Evolutionary conservation across 768 basidiomycete species (phyloP), one percentile per base, ranked within the genome.

Genomic region (Amanita pallidorosea): DNA sequence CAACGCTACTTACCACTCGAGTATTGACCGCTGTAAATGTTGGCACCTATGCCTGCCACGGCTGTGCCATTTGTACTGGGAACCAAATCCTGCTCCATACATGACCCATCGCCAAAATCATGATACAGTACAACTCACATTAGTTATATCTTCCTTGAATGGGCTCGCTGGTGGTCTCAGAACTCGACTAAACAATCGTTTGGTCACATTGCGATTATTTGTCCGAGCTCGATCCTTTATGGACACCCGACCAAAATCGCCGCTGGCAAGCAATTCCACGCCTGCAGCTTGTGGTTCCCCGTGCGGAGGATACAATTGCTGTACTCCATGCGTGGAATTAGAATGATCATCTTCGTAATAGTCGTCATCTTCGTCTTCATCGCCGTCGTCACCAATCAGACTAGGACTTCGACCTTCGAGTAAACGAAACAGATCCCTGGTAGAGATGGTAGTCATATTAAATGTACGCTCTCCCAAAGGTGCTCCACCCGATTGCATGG

Each of bases 1-100:
- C 20, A 36, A 49, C 36, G 5, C 43, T 34, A 51, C 59, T 45
- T 54, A 85, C 87, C 84, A 58, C 74, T 73, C 9, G 88, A 90
- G 63, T 80, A 94, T 63, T 91, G 89, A 0, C 86, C 92, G 4
- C 80, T 84, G 61, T 95, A 95, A 35, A 89, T 78, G 54, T 90
- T 92, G 23, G 79, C 67, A 7, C 69, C 69, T 59, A 86, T 85
- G 35, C 73, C 71, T 2, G 87, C 85, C 0, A 94, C 89, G 2
- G 86, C 79, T 3, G 85, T 85, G 13, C 91, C 91, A 57, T 77
- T 77, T 8, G 82, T 75, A 56, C 92, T 94, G 0, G 91, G 91
- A 8, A 92, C 64, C 29, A 88, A 66, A 46, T 77, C 72, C 88
- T 94, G 49, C 22, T 7, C 13, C 11, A 15, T 33, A 55, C 13